Evolutionary conservation across 2,329 filamentous ascomycete genomes (phyloP), one percentile per base, ranked within the genome.

Genomic region (Claviceps africana): DNA sequence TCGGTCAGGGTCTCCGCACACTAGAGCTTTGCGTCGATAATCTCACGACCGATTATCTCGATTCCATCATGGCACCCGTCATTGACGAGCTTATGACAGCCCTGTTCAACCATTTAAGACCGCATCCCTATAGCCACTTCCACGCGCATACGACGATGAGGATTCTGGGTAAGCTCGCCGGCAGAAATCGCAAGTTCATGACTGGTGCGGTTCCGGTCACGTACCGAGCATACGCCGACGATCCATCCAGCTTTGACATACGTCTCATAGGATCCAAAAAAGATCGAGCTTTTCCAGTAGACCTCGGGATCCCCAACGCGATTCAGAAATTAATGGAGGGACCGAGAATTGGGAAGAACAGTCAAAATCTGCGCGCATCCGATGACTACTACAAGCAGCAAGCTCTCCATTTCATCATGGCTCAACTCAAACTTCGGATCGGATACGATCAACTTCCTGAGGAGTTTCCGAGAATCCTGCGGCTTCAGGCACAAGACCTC

Each of bases 31-130:
- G 93, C 62, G 93, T 99, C 19, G 93, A 99, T 57, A 99, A 99
- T 60, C 77, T 99, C 0, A 98, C 94, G 0, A 91, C 93, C 0
- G 93, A 98, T 62, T 99, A 98, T 63, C 73, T 99, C 15, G 93
- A 99, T 60, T 94, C 93, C 0, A 97, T 99, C 61, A 98, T 98
- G 91, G 88, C 91, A 2, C 94, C 93, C 0, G 94, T 97, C 28
- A 97, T 99, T 67, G 91, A 98, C 61, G 93, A 99, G 64, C 75
- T 99, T 45, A 98, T 98, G 93, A 93, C 89, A 47, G 91, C 91
- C 1, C 75, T 99, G 1, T 98, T 95, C 76, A 90, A 96, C 57
- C 94, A 98, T 65, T 76, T 99, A 43, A 86, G 86, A 60, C 94
- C 93, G 8, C 85, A 90, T 56, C 93, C 93, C 0, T 95, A 98